These are phyloP conservation scores for Pecoramyces ruminantium DNA, from an alignment of 192 early-diverging fungal genomes.

Conservation along the genomic window DNA sequence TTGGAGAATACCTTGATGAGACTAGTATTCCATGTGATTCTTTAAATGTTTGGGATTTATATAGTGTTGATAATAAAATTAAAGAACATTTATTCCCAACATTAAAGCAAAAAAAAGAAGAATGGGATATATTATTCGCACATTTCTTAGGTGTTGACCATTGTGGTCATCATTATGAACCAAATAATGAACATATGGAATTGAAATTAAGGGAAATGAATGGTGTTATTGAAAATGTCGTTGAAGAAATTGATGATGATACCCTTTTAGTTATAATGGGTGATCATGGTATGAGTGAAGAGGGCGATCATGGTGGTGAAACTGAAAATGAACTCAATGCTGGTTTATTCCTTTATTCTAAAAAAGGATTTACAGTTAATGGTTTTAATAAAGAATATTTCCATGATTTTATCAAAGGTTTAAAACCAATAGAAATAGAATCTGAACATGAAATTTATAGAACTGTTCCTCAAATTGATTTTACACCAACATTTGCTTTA, in stretches of 20 bases:
- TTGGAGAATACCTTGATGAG: constrained; percentile 6
- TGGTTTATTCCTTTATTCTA: constrained; percentile 63
- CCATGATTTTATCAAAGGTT: background rate
- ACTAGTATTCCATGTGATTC: constrained; percentile 38
- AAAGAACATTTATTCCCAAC: constrained; percentile 35
- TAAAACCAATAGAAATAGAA: constrained; percentile 12
- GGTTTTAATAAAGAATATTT: background rate
- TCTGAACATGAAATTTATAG: constrained; percentile 14
- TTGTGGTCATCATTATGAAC: constrained; percentile 81
- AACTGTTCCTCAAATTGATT: constrained; percentile 76
- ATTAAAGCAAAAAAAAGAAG: constrained; percentile 15
- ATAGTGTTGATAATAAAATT: constrained; percentile 84
- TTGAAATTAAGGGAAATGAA: constrained; percentile 78
- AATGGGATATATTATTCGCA: constrained; percentile 72
- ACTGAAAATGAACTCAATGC: constrained; percentile 76
- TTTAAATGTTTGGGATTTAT: constrained; percentile 68
- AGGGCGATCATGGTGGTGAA: constrained; percentile 96
- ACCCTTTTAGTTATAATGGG: constrained; percentile 81
- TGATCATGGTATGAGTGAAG: constrained; percentile 91
- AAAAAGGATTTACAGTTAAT: background rate
- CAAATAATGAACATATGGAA: constrained; percentile 70
- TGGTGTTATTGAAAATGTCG: constrained; percentile 42
- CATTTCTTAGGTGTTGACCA: constrained; percentile 95
- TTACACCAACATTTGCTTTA: constrained; percentile 69
- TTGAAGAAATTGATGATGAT: constrained; percentile 48